Base-by-base conservation (phyloP, 305 asterid genomes). In the Fraxinus sp. region DNA sequence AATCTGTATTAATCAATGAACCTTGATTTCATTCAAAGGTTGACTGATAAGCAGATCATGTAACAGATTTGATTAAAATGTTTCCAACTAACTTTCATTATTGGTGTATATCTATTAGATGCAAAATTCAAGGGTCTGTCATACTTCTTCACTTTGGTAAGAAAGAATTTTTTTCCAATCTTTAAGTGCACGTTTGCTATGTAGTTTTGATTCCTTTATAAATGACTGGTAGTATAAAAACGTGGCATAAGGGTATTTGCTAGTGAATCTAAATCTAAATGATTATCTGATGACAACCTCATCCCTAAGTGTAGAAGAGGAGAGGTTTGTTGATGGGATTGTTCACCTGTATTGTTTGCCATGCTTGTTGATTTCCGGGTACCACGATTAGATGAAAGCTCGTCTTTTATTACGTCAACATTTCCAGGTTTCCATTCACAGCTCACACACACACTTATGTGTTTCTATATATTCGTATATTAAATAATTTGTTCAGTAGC, bases 1-100 rank as follows among this genome's bases (percentile, higher is more conserved):
- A 79, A 68, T 81, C 24, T 72, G 22, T 49, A 46, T 83, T 80
- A 62, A 81, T 81, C 32, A 16, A 28, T 85, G 78, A 44, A 73
- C 64, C 79, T 74, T 81, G 83, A 77, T 79, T 84, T 84, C 81
- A 71, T 73, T 74, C 82, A 83, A 80, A 83, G 84, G 72, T 77
- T 41, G 84, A 74, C 36, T 72, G 87, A 76, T 49, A 85, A 71
- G 78, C 71, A 77, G 89, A 78, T 78, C 32, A 8, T 86, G 84
- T 57, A 57, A 57, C 3, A 57, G 26, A n/a, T 57, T 46, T 46
- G 57, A 46, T 46, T 46, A 4, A 46, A 46, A 36, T 46, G 5
- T 46, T 46, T 46, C 57, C 18, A 13, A n/a, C 78, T 10, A 76
- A 74, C 82, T 79, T 77, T 81, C 49, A 3, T 46, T 57, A 32